Conservation (phyloP, 2,329 filamentous ascomycete genomes). For the Diaporthe vaccinii region DNA sequence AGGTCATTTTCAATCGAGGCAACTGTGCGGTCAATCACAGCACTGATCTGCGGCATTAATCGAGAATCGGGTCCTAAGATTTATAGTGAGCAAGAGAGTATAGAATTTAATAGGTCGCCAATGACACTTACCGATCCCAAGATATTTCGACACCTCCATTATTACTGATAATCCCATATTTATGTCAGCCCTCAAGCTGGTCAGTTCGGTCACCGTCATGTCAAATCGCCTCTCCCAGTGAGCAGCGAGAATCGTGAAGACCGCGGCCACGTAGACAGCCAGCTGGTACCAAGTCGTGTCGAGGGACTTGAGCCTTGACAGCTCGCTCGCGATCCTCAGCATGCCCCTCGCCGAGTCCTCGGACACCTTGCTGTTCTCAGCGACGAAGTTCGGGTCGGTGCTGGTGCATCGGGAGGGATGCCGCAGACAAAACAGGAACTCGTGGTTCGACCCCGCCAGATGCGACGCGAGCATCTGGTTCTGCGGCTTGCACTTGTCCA, state of each 20-base stretch:
- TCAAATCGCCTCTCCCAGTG: conserved; percentile 76
- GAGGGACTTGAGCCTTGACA: conserved; percentile 75
- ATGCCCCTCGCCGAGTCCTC: conserved; percentile 76
- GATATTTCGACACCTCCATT: conserved; percentile 73
- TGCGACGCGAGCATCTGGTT: conserved; percentile 67
- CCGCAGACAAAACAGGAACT: conserved; percentile 71
- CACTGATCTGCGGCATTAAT: conserved; percentile 59
- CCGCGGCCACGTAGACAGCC: conserved; percentile 79
- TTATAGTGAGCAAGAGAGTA: not conserved
- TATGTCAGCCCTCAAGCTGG: conserved; percentile 76
- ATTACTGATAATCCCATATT: conserved; percentile 77
- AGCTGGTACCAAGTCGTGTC: conserved; percentile 85
- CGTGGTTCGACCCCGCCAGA: conserved; percentile 65
- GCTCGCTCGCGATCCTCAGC: conserved; percentile 69
- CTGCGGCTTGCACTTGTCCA: conserved; percentile 58
- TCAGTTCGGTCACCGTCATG: conserved; percentile 70
- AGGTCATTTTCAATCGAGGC: conserved; percentile 66
- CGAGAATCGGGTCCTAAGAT: conserved; percentile 58
- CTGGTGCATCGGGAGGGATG: conserved; percentile 73
- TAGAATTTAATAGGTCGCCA: not conserved
- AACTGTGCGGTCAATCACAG: conserved; percentile 66
- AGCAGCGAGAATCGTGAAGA: conserved; percentile 79
- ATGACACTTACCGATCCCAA: conserved; percentile 74
- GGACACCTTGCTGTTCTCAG: conserved; percentile 75
- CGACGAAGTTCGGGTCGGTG: conserved; percentile 66